Evolutionary conservation across 352 stramenopile genomes (phyloP), one percentile per base, ranked within the genome.

Genomic region (Pythium brassicae): DNA sequence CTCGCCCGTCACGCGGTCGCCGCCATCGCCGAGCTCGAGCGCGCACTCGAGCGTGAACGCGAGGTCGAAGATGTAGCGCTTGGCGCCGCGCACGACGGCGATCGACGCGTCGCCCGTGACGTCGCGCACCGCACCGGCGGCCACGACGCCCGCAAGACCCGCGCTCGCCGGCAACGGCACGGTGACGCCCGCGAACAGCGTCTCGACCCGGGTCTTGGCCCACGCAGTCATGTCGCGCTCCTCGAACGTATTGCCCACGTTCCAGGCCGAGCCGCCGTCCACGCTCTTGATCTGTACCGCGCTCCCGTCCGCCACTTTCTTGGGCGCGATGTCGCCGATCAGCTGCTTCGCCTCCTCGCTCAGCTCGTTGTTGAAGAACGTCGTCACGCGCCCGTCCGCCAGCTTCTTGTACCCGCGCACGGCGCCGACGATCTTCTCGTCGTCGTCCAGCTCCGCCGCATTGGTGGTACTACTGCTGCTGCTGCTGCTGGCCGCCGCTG

Each of bases 311-410:
- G 83, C 69, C 20, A 94, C 83, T 59, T 90, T 88, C 67, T 96
- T 88, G 29, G 86, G 88, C 12, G 87, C 86, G 43, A 95, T 98
- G 77, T 99, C 98, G 49, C 98, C 96, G 59, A 98, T 98, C 66
- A 99, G 94, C 55, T 83, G 74, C 64, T 98, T 98, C n/a, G 90
- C 92, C 61, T 99, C 92, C 50, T 98, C 96, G 23, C 87, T 96
- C 17, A 99, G 82, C 64, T 99, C 97, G 65, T 98, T 97, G 85
- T 99, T 97, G 73, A 99, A 99, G 61, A 98, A 99, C 19, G 95
- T 98, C 47, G 97, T 99, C 59, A 97, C 97, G 57, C 97, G 96
- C 27, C 97, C 97, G 63, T 98, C 93, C n/a, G 83, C 78, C 27
- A 96, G 89, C 69, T 96, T 98, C 76, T 98, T 98, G 81, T 99